phyloP scores from a whole-genome alignment of 2,329 filamentous ascomycete genomes.

The Diaporthe australafricana region DNA sequence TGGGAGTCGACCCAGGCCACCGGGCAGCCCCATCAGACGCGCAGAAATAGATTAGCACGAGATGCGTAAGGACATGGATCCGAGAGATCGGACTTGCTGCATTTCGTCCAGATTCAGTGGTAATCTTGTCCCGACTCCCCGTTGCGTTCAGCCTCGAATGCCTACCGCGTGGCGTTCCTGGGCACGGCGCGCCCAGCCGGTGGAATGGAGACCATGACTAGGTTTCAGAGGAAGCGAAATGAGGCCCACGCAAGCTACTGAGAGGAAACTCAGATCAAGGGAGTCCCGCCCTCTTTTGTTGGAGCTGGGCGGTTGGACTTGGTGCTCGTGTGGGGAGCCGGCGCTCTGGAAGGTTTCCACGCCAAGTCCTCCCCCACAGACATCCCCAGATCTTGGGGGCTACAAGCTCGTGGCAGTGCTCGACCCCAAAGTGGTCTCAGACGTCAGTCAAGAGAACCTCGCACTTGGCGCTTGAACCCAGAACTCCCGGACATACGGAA shows the following conservation, averaged over 20 bases:
- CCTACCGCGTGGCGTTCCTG: constrained; percentile 23
- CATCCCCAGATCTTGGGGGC: constrained; percentile 26
- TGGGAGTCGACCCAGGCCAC: not conserved
- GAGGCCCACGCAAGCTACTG: not conserved
- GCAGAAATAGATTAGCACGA: not conserved
- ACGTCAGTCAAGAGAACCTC: constrained; percentile 28
- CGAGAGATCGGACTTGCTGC: constrained; percentile 12
- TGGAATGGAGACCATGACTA: constrained; percentile 24
- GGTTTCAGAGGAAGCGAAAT: constrained; percentile 23
- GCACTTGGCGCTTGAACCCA: constrained; percentile 13
- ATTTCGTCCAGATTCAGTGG: not conserved
- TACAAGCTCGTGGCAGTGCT: constrained; percentile 24
- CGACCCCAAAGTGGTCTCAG: constrained; percentile 1
- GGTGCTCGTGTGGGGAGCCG: constrained; percentile 12
- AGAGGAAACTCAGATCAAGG: not conserved
- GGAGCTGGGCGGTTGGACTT: constrained; percentile 16
- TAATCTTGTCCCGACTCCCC: not conserved
- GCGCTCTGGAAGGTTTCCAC: constrained; percentile 16
- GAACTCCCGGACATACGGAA: constrained; percentile 11
- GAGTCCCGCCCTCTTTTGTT: constrained; percentile 14
- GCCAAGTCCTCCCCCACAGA: constrained; percentile 23
- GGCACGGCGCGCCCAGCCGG: constrained; percentile 26
- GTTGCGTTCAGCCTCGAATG: constrained; percentile 3
- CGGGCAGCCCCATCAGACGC: not conserved
- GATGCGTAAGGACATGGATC: constrained; percentile 12